phyloP scores from a whole-genome alignment of 2,329 filamentous ascomycete genomes.

The Graphiopsis chlorocephala region DNA sequence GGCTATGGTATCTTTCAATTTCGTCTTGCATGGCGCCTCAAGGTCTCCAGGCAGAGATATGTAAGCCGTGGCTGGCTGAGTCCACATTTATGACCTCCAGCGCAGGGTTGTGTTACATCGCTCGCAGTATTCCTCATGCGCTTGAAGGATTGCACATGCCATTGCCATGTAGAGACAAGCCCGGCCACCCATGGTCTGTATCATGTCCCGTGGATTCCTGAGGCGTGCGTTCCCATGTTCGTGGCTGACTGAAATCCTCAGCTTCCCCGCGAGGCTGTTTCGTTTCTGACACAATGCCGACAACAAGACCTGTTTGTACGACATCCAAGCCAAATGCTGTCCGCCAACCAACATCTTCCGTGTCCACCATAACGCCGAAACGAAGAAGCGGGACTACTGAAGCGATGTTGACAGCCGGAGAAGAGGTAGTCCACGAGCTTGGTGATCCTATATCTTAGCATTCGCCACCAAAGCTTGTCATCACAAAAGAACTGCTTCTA shows the following conservation, averaged over 20 bases:
- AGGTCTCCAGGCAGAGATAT: background rate
- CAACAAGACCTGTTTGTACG: background rate
- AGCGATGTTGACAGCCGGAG: background rate
- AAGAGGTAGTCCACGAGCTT: background rate
- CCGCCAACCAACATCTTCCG: background rate
- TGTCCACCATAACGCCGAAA: background rate
- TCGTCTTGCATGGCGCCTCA: background rate
- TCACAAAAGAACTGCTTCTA: background rate
- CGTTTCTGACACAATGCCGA: background rate
- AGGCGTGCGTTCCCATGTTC: background rate
- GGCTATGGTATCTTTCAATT: background rate
- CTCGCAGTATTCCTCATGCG: background rate
- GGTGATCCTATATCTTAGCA: background rate
- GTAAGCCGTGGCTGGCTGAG: background rate
- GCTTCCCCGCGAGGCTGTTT: background rate
- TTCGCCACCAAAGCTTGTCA: background rate
- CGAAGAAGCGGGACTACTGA: background rate
- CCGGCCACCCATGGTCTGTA: background rate
- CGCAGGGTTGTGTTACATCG: background rate
- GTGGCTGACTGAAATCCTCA: background rate
- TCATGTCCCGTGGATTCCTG: background rate
- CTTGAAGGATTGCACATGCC: background rate
- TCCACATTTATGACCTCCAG: background rate
- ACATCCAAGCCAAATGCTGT: background rate
- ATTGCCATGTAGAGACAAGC: background rate